These are phyloP conservation scores for Pseudogymnoascus sp. DNA, from an alignment of 2,329 filamentous ascomycete species.

Conservation along the genomic window DNA sequence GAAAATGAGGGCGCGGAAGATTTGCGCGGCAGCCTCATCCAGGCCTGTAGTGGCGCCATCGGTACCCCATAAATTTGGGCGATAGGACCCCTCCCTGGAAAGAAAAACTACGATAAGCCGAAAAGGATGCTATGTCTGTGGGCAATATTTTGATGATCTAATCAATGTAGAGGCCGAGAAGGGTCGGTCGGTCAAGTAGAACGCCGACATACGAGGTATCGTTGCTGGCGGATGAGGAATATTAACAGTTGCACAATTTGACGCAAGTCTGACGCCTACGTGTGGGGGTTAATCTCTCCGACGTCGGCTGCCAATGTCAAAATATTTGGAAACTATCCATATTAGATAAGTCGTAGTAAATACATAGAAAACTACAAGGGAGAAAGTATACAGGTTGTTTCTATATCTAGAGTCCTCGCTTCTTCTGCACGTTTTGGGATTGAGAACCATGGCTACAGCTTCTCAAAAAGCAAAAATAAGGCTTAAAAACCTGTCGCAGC, in stretches of 20 bases:
- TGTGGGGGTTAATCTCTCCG: background rate
- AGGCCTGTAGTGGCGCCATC: background rate
- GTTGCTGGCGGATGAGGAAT: background rate
- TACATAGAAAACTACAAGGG: background rate
- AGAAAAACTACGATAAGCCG: background rate
- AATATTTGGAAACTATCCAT: background rate
- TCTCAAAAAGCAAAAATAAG: background rate
- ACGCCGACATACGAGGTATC: background rate
- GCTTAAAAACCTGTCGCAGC: background rate
- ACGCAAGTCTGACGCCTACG: background rate
- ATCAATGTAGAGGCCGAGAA: background rate
- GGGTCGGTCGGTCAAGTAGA: background rate
- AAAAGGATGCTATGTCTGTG: background rate
- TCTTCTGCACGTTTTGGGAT: background rate
- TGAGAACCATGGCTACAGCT: background rate
- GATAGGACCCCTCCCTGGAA: background rate
- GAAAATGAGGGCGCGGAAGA: background rate
- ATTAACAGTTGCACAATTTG: background rate
- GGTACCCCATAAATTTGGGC: background rate
- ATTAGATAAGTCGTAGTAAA: background rate
- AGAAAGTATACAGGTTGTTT: too few species aligned
- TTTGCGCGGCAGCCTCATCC: background rate
- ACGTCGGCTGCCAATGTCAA: background rate
- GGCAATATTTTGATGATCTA: background rate
- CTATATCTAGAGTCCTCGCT: background rate